Evolutionary conservation across 176 grass and related monocot genomes (phyloP), one percentile per base, ranked within the genome.

Genomic region (Areca catechu): DNA sequence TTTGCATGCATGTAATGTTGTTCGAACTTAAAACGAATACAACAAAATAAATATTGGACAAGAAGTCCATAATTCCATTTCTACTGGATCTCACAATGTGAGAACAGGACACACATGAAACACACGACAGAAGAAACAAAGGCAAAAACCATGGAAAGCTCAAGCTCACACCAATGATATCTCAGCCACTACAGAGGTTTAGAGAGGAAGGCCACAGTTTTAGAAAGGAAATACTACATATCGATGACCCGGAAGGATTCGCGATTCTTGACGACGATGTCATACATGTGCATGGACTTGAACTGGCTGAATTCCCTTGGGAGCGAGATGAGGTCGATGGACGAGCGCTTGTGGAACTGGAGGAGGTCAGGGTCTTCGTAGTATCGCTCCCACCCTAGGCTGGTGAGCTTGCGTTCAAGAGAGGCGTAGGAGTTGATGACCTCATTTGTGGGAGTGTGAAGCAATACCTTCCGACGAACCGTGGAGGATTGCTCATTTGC

Each of bases 271-370:
- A 95, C 15, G 67, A 95, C 84, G 56, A 95, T 81, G 70, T 95
- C 89, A 50, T 84, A 95, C 89, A 95, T 95, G 74, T 95, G 84
- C 74, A 88, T 79, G 77, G 84, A 88, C 66, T 72, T 80, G 80
- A 95, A 88, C 6, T 56, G 74, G 74, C 18, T 19, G 77, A 95
- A 95, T 71, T 95, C 89, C 48, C 58, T 61, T 18, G 89, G 89
- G 62, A 95, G 80, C 48, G 89, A 95, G 66, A 95, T 95, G 77
- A 95, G 84, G 80, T 95, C 84, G 1, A 95, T 62, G 4, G 59
- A 60, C 0, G 80, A 85, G 3, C 80, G 84, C 84, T 95, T 88
- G 77, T 95, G 89, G 77, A 95, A 95, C 74, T 95, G 89, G 50
- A 76, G 70, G 3, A 95, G 58, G 49, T 79, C 28, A 0, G 84